Base-by-base conservation (phyloP, 352 stramenopile species). In the Pythium phragmitis region DNA sequence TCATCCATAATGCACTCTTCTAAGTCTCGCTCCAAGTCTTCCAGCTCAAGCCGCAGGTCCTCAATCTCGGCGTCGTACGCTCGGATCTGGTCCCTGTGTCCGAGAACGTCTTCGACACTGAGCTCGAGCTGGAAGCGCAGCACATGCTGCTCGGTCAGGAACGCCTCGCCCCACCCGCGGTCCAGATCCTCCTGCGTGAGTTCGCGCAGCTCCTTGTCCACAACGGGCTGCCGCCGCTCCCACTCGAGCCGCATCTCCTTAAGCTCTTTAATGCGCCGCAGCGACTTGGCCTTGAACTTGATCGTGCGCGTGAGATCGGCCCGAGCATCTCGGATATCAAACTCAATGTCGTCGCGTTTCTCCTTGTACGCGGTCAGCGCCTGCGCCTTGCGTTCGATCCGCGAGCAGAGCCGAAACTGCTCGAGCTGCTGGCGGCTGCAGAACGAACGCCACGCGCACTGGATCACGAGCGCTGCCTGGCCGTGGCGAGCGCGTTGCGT, bases 181-280 rank as follows among this genome's bases (percentile, higher is more conserved):
- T 89, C 82, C 16, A 91, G 55, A 51, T 92, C 85, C 66, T 94
- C 76, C 42, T 84, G 69, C 0, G 79, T 94, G 53, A 92, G 63
- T 14, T 75, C 54, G 4, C 62, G 74, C 26, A 92, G 60, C 41
- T 94, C 85, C 26, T 89, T 87, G n/a, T 89, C 81, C 1, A 94
- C 76, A 0, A 87, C 71, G 0, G 85, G 82, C 46, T 90, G 82
- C 8, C 83, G 79, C 17, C 82, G 73, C 60, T 94, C 83, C 82
- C 85, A 94, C n/a, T 92, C 80, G 51, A 92, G 72, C 12, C 77
- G 78, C 77, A 91, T 91, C 2, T 76, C 74, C 55, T 91, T 91
- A 23, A 94, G 66, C 65, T 94, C 83, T 43, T 87, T 85, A 45
- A 91, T 82, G 8, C 83, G 80, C 7, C 79, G 72, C 4, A 91